A percentile compares a stretch with the other conserved stretches of the same genome.
These are phyloP conservation scores for Aureobasidium sp. DNA, from an alignment of 2,329 filamentous ascomycete genomes.

Conservation along the genomic window DNA sequence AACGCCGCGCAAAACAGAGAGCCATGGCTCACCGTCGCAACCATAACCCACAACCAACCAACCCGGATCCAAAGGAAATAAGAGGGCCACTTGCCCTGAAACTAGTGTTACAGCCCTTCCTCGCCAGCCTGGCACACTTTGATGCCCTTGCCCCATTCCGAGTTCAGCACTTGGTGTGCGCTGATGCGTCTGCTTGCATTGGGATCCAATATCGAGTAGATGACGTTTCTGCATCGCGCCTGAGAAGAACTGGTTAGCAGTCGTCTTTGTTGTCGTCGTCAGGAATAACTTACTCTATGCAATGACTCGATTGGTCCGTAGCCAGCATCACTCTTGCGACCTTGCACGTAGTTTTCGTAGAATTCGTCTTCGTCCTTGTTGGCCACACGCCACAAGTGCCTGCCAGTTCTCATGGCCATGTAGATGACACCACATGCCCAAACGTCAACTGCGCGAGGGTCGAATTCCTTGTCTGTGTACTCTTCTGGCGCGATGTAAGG, in stretches of 20 bases:
- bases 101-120: conserved; percentile 67
- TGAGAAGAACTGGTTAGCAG: conserved; percentile 34
- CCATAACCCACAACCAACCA: not conserved
- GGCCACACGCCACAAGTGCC: conserved; percentile 94
- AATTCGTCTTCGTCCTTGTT: conserved; percentile 97
- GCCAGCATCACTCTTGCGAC: conserved; percentile 86
- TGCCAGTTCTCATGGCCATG: conserved; percentile 97
- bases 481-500: conserved; percentile 98
- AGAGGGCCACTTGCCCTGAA: conserved; percentile 3
- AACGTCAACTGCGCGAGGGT: conserved; percentile 93
- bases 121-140: conserved; percentile 94
- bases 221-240: conserved; percentile 96
- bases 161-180: conserved; percentile 92
- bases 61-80: not conserved
- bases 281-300: conserved; percentile 65
- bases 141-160: conserved; percentile 97
- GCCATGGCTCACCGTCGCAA: conserved; percentile 4
- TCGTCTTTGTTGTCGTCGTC: not conserved
- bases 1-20: conserved; percentile 14
- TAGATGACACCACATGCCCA: conserved; percentile 99
- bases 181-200: conserved; percentile 89
- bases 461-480: conserved; percentile 91
- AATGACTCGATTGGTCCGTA: conserved; percentile 95
- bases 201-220: conserved; percentile 96
- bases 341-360: conserved; percentile 88